Percentiles rank a stretch among this genome's conserved stretches.
These are phyloP conservation scores for Teratosphaeria gauchensis DNA, from an alignment of 2,329 filamentous ascomycete genomes.

Conservation along the genomic window DNA sequence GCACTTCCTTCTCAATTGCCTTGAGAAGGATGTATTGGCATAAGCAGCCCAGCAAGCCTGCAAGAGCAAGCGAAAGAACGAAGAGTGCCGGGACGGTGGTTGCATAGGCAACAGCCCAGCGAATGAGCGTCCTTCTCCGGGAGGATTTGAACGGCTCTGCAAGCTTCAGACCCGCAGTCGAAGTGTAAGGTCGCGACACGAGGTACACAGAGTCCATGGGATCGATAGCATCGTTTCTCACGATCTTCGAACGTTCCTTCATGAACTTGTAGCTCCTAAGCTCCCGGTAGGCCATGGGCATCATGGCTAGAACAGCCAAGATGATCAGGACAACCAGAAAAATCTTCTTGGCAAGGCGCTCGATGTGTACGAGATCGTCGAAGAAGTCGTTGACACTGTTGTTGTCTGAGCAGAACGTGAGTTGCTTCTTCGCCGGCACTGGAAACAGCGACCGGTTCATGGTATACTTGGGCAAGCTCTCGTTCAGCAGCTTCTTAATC, in stretches of 20 bases:
- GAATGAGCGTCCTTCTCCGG: conserved; percentile 60
- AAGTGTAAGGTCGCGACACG: conserved; percentile 68
- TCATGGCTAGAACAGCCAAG: conserved; percentile 61
- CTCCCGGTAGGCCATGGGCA: conserved; percentile 74
- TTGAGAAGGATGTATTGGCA: conserved; percentile 74
- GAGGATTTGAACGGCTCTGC: conserved; percentile 54
- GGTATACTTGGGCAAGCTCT: conserved; percentile 60
- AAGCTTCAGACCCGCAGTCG: conserved; percentile 60
- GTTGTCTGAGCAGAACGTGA: conserved; percentile 84
- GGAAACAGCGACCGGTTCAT: conserved; percentile 75
- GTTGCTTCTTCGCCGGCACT: conserved; percentile 67
- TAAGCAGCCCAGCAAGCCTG: conserved; percentile 71
- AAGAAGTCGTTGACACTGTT: conserved; percentile 79
- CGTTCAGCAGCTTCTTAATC: conserved; percentile 63
- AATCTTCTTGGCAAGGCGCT: conserved; percentile 59
- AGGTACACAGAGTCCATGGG: conserved; percentile 85
- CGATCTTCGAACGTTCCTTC: conserved; percentile 57
- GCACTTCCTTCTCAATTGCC: conserved; percentile 64
- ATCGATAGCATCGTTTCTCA: conserved; percentile 60
- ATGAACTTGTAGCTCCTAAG: conserved; percentile 66
- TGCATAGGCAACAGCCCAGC: conserved; percentile 82
- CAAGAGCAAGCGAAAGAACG: conserved; percentile 69
- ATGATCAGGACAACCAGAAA: conserved; percentile 68
- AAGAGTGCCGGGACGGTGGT: conserved; percentile 80
- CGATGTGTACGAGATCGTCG: conserved; percentile 55